Base-by-base conservation (phyloP, 805 yeast species). In the Cyberlindnera subsufficiens region DNA sequence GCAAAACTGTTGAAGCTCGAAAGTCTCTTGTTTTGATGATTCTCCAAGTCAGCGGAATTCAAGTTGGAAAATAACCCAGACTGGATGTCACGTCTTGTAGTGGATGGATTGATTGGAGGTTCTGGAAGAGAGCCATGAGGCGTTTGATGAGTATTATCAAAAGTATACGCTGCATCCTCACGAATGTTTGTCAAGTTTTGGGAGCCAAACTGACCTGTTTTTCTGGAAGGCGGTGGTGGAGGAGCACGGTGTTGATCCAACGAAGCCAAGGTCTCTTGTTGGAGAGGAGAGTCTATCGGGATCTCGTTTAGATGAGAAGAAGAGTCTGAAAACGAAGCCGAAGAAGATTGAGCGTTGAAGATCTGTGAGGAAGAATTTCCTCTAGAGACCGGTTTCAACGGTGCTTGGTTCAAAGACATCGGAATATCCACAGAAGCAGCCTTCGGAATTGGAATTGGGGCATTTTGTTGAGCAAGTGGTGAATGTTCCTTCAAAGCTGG, bases 181-280 rank as follows among this genome's bases (percentile, higher is more conserved):
- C 63, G 65, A 46, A 68, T 60, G 42, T 60, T 57, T 16, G 50
- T 45, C 30, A 55, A 39, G 33, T 48, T 45, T 32, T 51, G 46
- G 14, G 49, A 61, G 3, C 47, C 51, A 37, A 45, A 47, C 30
- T 35, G 42, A 9, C 59, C 59, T 13, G 67, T 69, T 53, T 75
- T 77, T 58, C 82, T 70, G 2, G 81, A 66, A 32, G 74, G 72
- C 16, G 82, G 83, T 31, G 79, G 76, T 25, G 78, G 76, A 6
- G 82, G 82, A 4, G 77, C 71, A 33, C 65, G 65, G 32, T 61
- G 61, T 38, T 57, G 61, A 6, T 58, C 50, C 30, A 50, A 58
- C 18, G 52, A 37, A 2, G 38, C 43, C 25, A 55, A 53, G 30
- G 51, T 53, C 30, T 35, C 37, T 47, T 5, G 71, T 68, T 7